These are phyloP conservation scores for Boletus subparvulus DNA, from an alignment of 768 basidiomycete species.

Conservation along the genomic window DNA sequence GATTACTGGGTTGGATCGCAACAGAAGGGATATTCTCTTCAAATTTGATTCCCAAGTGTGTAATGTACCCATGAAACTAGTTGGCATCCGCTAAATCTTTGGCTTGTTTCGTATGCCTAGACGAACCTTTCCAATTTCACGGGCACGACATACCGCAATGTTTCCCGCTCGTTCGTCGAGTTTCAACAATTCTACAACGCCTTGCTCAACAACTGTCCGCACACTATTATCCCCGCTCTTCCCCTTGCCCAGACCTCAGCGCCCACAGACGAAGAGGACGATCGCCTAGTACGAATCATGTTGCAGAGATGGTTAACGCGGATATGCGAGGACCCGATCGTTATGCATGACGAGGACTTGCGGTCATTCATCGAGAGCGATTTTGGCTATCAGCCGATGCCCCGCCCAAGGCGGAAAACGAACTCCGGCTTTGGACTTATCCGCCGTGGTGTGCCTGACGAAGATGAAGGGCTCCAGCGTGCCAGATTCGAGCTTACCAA, in stretches of 20 bases:
- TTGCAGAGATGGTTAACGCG: constrained; percentile 93
- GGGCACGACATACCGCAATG: constrained; percentile 85
- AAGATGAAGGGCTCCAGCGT: constrained; percentile 88
- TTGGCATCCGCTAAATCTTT: not conserved
- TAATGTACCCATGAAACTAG: not conserved
- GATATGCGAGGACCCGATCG: constrained; percentile 88
- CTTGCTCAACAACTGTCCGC: constrained; percentile 86
- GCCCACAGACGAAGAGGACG: constrained; percentile 97
- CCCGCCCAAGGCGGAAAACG: constrained; percentile 68
- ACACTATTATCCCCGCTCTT: constrained; percentile 93
- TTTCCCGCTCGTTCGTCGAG: constrained; percentile 92
- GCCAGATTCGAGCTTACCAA: constrained; percentile 91
- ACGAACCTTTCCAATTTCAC: constrained; percentile 93
- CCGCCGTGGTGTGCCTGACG: constrained; percentile 81
- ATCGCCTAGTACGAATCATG: constrained; percentile 91
- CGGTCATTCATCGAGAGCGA: constrained; percentile 96
- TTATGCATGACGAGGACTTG: constrained; percentile 88
- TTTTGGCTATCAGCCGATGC: constrained; percentile 92
- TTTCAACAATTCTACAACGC: constrained; percentile 94
- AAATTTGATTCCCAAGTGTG: constrained; percentile 92
- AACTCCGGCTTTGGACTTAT: constrained; percentile 76
- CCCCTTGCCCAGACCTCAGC: constrained; percentile 97
- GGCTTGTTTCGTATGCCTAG: constrained; percentile 39
- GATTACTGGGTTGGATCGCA: constrained; percentile 90
- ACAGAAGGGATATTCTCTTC: constrained; percentile 90